Base-by-base conservation (phyloP, 2,329 filamentous ascomycete genomes). In the Phoma herbarum region DNA sequence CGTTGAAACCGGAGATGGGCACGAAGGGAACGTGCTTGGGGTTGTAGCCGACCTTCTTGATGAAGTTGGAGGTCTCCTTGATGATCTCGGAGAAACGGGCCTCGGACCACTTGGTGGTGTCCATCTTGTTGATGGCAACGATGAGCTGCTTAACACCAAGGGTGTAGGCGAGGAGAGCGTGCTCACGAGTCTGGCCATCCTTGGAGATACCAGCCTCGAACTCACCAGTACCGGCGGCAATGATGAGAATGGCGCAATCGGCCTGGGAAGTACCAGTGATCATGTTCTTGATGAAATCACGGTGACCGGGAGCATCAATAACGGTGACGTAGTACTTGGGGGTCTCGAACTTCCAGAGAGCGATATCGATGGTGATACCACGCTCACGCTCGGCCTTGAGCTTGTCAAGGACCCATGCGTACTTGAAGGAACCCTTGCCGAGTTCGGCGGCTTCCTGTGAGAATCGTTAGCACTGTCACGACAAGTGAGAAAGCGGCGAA, bases 231-330 rank as follows among this genome's bases (percentile, higher is more conserved):
- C 95, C 95, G 80, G 95, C 93, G 78, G 94, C 95, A 85, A 99
- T 99, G 86, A 99, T 98, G 88, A 99, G 93, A 83, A 99, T 92
- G 80, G 95, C 95, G 86, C 95, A 98, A 82, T 99, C 95, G 78
- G 95, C 95, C 91, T 98, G 95, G 84, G 95, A 99, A 81, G 95
- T 98, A 93, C 95, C 95, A 90, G 95, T 98, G 84, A 99, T 99
- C 95, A 99, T 99, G 93, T 98, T 99, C 94, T 99, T 99, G 92
- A 99, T 98, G 89, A 98, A 99, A 82, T 99, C 95, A 95, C 95
- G 94, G 86, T 99, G 95, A 85, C 95, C 95, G 79, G 95, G 95
- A 83, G 95, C 95, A 80, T 99, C 73, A 44, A 60, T 97, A 87
- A 97, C 93, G 78, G 94, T 97, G 84, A 97, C 93, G 82, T 92